A percentile compares a stretch with the other conserved stretches of the same genome.
Evolutionary conservation across 331 rosid species (phyloP).

Genomic region (Acacia concinna): DNA sequence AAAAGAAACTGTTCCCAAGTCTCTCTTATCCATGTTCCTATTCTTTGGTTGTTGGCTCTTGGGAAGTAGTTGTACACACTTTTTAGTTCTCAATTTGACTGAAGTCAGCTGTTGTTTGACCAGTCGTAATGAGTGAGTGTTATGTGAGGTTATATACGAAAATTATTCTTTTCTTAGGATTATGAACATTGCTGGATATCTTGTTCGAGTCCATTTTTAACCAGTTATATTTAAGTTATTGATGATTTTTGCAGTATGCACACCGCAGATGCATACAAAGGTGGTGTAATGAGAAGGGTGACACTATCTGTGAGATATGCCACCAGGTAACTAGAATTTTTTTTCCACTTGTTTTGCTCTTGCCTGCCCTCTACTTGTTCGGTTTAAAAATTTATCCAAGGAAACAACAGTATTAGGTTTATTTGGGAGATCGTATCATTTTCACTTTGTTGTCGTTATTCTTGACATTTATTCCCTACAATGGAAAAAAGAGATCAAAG

Average conservation of each 20-base stretch:
- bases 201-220: slow-evolving; percentile 1
- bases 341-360: slow-evolving; percentile 9
- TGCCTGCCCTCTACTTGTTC: not conserved
- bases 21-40: not conserved
- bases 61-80: not conserved
- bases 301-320: slow-evolving; percentile 92
- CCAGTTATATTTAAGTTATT: not conserved
- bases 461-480: not conserved
- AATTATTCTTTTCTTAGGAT: not conserved
- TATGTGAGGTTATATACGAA: not conserved
- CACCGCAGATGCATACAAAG: slow-evolving; percentile 89
- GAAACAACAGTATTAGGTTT: slow-evolving; percentile 13
- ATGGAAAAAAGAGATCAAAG: not conserved
- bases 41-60: not conserved
- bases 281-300: slow-evolving; percentile 98
- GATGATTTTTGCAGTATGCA: slow-evolving; percentile 69
- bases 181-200: not conserved
- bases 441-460: not conserved
- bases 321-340: slow-evolving; percentile 62
- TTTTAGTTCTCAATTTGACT: not conserved
- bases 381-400: not conserved
- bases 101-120: not conserved
- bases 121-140: not conserved
- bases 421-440: not conserved
- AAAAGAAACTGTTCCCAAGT: not conserved